phyloP scores from a whole-genome alignment of 495 filamentous ascomycete genomes.

The Apiosordaria backusii region DNA sequence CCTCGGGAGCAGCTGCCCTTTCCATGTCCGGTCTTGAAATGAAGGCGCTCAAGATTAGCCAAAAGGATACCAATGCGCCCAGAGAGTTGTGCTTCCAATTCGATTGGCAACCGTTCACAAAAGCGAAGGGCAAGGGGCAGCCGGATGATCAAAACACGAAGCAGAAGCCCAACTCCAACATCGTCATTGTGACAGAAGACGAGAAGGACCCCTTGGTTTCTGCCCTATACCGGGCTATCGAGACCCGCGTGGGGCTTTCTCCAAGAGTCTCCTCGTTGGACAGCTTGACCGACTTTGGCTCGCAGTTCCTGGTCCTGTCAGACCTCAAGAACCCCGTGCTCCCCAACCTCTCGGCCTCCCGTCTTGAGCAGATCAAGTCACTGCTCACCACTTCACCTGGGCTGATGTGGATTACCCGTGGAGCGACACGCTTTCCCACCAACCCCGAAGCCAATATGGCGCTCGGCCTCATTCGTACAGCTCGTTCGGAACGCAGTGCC shows the following conservation, averaged over 20 bases:
- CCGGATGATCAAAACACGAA: slow-evolving; percentile 6
- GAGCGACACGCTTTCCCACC: slow-evolving; percentile 35
- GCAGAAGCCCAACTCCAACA: slow-evolving; percentile 20
- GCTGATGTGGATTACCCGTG: slow-evolving; percentile 41
- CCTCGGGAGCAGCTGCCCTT: slow-evolving; percentile 27
- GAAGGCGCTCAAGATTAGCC: slow-evolving; percentile 16
- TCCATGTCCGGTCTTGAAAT: slow-evolving; percentile 34
- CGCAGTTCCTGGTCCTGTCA: slow-evolving; percentile 32
- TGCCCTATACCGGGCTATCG: slow-evolving; percentile 31
- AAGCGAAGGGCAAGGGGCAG: slow-evolving; percentile 14
- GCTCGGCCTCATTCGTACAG: slow-evolving; percentile 37
- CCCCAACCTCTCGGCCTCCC: slow-evolving; percentile 21
- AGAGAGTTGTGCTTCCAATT: slow-evolving; percentile 42
- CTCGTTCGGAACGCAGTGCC: slow-evolving; percentile 35
- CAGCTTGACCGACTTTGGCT: slow-evolving; percentile 23
- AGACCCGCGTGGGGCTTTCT: slow-evolving; percentile 30
- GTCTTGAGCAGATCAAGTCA: slow-evolving; percentile 36
- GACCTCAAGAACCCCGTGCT: slow-evolving; percentile 31
- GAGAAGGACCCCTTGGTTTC: slow-evolving; percentile 37
- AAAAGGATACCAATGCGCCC: slow-evolving; percentile 11
- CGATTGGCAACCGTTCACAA: slow-evolving; percentile 38
- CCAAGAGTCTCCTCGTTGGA: slow-evolving; percentile 29
- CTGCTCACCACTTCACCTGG: slow-evolving; percentile 37
- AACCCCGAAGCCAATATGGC: slow-evolving; percentile 38
- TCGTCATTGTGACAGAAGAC: slow-evolving; percentile 39